A percentile compares a stretch with the other conserved stretches of the same genome.
phyloP scores from a whole-genome alignment of 805 yeast genomes.

The Ogataea philodendri region DNA sequence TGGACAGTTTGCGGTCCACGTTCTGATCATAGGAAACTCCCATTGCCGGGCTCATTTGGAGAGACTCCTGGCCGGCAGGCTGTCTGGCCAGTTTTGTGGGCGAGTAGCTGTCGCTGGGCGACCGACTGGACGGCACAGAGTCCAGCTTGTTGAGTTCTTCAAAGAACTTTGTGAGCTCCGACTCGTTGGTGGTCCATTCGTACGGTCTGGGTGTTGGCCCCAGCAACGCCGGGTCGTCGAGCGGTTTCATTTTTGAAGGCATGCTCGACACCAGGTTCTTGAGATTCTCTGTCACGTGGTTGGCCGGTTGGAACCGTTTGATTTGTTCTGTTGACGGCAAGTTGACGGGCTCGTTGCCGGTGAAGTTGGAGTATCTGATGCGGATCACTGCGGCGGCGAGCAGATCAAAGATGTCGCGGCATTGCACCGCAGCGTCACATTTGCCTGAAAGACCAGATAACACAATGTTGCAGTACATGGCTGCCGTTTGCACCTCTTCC shows the following conservation, averaged over 20 bases:
- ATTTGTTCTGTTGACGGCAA: constrained; percentile 32
- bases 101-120: constrained; percentile 21
- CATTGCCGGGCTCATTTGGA: constrained; percentile 3
- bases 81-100: constrained; percentile 14
- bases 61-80: constrained; percentile 1
- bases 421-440: constrained; percentile 76
- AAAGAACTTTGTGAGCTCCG: constrained; percentile 46
- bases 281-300: constrained; percentile 40
- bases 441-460: constrained; percentile 59
- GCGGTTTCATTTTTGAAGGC: constrained; percentile 24
- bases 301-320: constrained; percentile 33
- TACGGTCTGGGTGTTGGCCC: constrained; percentile 18
- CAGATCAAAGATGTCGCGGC: constrained; percentile 69
- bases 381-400: constrained; percentile 68
- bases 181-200: constrained; percentile 38
- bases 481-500: constrained; percentile 48
- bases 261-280: constrained; percentile 38
- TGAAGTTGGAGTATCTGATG: constrained; percentile 45
- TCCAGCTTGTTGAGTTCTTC: constrained; percentile 41
- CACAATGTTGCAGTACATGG: constrained; percentile 52
- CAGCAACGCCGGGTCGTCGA: constrained; percentile 5
- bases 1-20: constrained; percentile 19
- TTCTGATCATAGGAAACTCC: constrained; percentile 11
- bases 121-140: constrained; percentile 25
- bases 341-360: constrained; percentile 15